phyloP scores from a whole-genome alignment of 805 yeast species.

The Teunomyces cretensis region DNA sequence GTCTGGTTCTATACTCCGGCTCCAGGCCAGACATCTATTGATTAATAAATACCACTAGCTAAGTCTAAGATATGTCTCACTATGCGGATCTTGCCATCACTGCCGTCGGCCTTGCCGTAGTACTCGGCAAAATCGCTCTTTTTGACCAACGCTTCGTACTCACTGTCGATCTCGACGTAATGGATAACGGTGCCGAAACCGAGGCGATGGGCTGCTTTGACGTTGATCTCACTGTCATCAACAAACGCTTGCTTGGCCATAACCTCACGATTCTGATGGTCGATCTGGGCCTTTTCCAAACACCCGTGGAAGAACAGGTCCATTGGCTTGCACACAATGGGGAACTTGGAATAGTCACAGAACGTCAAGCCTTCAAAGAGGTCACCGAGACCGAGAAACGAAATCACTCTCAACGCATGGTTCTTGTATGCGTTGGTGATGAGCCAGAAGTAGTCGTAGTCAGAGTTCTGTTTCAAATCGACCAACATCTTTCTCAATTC shows the following conservation, averaged over 20 bases:
- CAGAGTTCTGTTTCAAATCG: constrained; percentile 39
- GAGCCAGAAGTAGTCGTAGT: constrained; percentile 79
- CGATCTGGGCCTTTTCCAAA: constrained; percentile 61
- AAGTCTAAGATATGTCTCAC: constrained; percentile 60
- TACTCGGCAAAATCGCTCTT: constrained; percentile 31
- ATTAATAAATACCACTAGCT: no score
- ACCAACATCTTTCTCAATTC: constrained; percentile 53
- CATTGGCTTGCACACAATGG: constrained; percentile 90
- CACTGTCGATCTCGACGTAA: constrained; percentile 69
- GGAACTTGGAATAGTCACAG: constrained; percentile 77
- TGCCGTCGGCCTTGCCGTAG: constrained; percentile 34
- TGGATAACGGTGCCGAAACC: constrained; percentile 77
- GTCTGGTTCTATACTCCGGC: no score
- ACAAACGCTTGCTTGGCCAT: constrained; percentile 62
- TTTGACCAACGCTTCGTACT: constrained; percentile 32
- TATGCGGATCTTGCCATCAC: constrained; percentile 41
- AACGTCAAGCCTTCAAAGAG: constrained; percentile 90
- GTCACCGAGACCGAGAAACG: constrained; percentile 85
- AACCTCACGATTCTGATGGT: constrained; percentile 28
- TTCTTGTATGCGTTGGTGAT: constrained; percentile 92
- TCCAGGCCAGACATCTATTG: neutral
- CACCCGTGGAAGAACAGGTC: constrained; percentile 61
- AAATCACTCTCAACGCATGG: constrained; percentile 81
- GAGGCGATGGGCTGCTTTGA: constrained; percentile 64
- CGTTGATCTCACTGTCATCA: constrained; percentile 84